phyloP scores from a whole-genome alignment of 768 basidiomycete species.

The Candolleomyces efflorescens region DNA sequence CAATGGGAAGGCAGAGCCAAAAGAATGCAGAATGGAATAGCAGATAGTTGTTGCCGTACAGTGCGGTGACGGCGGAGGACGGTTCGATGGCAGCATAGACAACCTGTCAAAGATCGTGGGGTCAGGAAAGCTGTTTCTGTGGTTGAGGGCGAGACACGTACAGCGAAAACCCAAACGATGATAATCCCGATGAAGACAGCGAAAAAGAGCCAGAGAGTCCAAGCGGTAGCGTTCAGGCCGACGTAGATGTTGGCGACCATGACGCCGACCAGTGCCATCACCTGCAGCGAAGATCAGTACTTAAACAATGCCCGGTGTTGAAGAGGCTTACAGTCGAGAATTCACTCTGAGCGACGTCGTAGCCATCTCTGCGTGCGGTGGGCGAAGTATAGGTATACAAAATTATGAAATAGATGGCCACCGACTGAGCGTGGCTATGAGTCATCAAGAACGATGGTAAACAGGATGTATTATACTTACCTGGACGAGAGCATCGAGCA shows the following conservation, averaged over 20 bases:
- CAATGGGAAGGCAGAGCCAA: slow-evolving; percentile 78
- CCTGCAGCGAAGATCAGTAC: slow-evolving; percentile 31
- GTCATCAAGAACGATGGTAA: not conserved
- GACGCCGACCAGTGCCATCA: slow-evolving; percentile 80
- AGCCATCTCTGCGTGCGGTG: slow-evolving; percentile 78
- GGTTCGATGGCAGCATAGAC: slow-evolving; percentile 81
- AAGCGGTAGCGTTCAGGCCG: slow-evolving; percentile 81
- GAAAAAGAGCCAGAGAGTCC: slow-evolving; percentile 90
- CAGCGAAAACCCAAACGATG: slow-evolving; percentile 76
- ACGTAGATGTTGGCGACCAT: slow-evolving; percentile 78
- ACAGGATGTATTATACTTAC: slow-evolving; percentile 34
- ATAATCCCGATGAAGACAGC: slow-evolving; percentile 77
- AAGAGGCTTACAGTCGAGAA: slow-evolving; percentile 68
- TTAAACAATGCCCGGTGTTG: not conserved
- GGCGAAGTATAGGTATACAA: slow-evolving; percentile 71
- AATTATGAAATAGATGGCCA: slow-evolving; percentile 83
- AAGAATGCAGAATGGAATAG: slow-evolving; percentile 83
- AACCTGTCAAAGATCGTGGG: slow-evolving; percentile 36
- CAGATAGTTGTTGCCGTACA: slow-evolving; percentile 71
- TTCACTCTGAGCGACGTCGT: slow-evolving; percentile 66
- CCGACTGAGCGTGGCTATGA: slow-evolving; percentile 50
- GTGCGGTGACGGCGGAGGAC: slow-evolving; percentile 56
- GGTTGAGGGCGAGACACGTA: slow-evolving; percentile 26
- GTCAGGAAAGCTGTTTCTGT: not conserved
- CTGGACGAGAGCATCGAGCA: slow-evolving; percentile 81